Conservation (phyloP, 176 grass and related monocot genomes). For the Saccharum spontaneum region DNA sequence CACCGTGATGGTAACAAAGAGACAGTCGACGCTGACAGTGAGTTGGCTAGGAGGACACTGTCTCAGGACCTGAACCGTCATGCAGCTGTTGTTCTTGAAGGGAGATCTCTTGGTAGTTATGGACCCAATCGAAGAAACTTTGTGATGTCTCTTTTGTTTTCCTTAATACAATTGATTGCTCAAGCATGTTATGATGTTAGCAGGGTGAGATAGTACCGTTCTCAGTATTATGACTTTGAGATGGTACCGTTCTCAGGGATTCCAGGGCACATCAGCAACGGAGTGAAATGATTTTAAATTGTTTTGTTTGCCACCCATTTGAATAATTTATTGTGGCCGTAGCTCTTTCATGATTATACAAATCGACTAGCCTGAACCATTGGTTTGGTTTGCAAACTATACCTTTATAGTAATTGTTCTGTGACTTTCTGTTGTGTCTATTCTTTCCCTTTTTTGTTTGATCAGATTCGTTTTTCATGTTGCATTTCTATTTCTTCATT, state of each 20-base stretch:
- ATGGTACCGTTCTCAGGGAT: background rate
- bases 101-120: constrained; percentile 68
- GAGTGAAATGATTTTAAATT: background rate
- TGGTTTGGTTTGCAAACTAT: constrained; percentile 8
- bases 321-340: constrained; percentile 5
- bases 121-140: background rate
- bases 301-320: background rate
- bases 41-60: constrained; percentile 68
- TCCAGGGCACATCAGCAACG: background rate
- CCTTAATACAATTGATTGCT: background rate
- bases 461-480: background rate
- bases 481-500: constrained; percentile 23
- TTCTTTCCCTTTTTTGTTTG: background rate
- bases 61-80: constrained; percentile 94
- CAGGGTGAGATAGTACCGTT: background rate
- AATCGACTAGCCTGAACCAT: background rate
- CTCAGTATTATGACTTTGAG: constrained; percentile 27
- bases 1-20: constrained; percentile 80
- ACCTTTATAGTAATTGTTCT: background rate
- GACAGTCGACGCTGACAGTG: constrained; percentile 62
- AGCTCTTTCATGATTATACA: background rate
- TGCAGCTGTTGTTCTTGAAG: constrained; percentile 98
- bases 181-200: constrained; percentile 17
- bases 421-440: background rate
- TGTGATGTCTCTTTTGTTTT: background rate